Conservation (phyloP, 2,329 filamentous ascomycete species). For the Penicillium olsonii region DNA sequence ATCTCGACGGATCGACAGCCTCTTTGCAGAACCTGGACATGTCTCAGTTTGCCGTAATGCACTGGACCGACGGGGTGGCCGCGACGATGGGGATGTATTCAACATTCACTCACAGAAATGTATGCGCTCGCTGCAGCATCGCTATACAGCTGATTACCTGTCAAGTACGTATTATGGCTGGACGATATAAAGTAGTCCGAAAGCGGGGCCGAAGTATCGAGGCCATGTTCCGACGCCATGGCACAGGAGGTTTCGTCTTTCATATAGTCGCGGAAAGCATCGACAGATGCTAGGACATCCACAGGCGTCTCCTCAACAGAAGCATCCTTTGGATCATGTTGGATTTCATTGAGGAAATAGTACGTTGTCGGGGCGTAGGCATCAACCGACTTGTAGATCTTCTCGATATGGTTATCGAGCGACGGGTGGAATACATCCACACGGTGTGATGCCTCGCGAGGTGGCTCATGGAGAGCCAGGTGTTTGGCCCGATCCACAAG, state of each 20-base stretch:
- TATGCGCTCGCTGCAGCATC: slow-evolving; percentile 77
- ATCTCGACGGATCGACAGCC: slow-evolving; percentile 92
- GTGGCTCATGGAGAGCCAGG: slow-evolving; percentile 14
- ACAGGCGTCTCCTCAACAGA: neutral
- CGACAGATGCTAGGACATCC: slow-evolving; percentile 35
- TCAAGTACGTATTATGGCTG: slow-evolving; percentile 91
- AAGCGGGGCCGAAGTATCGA: slow-evolving; percentile 68
- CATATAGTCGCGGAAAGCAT: slow-evolving; percentile 52
- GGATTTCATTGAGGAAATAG: slow-evolving; percentile 28
- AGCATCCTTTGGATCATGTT: slow-evolving; percentile 19
- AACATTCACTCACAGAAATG: slow-evolving; percentile 60
- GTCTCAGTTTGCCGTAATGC: neutral
- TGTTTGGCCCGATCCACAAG: slow-evolving; percentile 22
- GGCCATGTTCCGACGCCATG: slow-evolving; percentile 40
- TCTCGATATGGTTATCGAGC: slow-evolving; percentile 36
- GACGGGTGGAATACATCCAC: slow-evolving; percentile 32
- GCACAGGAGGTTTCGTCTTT: slow-evolving; percentile 48
- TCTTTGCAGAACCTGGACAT: slow-evolving; percentile 64
- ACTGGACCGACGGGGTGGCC: too few species aligned
- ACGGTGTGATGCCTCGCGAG: neutral
- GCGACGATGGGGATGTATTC: neutral
- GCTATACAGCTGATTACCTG: slow-evolving; percentile 81
- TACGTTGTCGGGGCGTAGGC: slow-evolving; percentile 16
- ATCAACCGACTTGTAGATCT: slow-evolving; percentile 36
- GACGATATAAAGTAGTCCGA: slow-evolving; percentile 93